Base-by-base conservation (phyloP, 108 stramenopile species). In the Tribonema minus region DNA sequence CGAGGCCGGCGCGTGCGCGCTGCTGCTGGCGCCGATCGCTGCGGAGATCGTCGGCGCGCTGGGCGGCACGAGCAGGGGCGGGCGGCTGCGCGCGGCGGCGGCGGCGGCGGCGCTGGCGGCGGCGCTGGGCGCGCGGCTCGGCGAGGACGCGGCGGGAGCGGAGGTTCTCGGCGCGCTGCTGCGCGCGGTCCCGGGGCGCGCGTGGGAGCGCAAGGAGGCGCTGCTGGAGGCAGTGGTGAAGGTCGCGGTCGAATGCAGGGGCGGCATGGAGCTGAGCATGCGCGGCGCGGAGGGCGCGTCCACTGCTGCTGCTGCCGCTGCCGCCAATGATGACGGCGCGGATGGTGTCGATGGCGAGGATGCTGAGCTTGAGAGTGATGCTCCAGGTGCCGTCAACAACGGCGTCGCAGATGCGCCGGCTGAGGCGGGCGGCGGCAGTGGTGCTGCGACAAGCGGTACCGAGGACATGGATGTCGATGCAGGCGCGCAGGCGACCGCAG, bases 201-300 rank as follows among this genome's bases (percentile, higher is more conserved):
- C 64, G 61, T 82, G 81, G 81, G 81, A 82, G 71, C 65, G 81
- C 26, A 82, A 82, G 72, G 81, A 82, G 58, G 71, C 64, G 37
- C 29, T 82, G 54, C 72, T 82, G 33, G 65, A 72, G 67, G 81
- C 81, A 12, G 35, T 71, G 58, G 72, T 68, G 66, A 34, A 63
- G 71, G 41, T 82, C 20, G 46, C 46, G 20, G 46, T 20, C 9
- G 46, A 9, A 20, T 54, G 46, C 46, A 54, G 20, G 20, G 46
- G 46, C 9, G 46, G 46, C 20, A 20, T 54, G 46, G 9, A 9
- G 9, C 46, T 54, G 46, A 54, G 46, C 46, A 9, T 54, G 9
- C 15, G 15, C 20, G 46, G 46, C 46, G 46, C 20, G 9, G 46
- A 54, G 9, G 46, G 20, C 46, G 9, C 9, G 15, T 9, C 46